Evolutionary conservation across 331 rosid genomes (phyloP), one percentile per base, ranked within the genome.

Genomic region (Rhamnella rubrinervis): DNA sequence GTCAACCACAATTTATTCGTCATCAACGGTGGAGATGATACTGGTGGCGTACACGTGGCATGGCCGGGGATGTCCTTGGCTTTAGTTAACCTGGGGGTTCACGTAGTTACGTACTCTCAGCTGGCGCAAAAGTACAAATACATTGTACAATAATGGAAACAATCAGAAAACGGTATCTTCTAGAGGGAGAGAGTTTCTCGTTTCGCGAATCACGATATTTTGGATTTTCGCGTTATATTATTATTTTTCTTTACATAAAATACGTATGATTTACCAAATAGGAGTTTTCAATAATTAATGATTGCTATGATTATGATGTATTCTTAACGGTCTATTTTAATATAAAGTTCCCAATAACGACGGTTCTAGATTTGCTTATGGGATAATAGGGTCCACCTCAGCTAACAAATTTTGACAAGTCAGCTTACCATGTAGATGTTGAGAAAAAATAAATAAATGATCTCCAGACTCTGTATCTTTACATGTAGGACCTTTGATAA

Each of bases 281-380:
- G 75, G 82, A n/a, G 70, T 55, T 67, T 74, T 38, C 41, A 64
- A 68, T 67, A 67, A 63, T 77, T 74, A 82, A 61, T 80, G 66
- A 80, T 82, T 80, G 78, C 59, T 71, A 18, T 74, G 78, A 86
- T 81, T 77, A 23, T 76, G 73, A 78, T 77, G 70, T 13, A 71
- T 59, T 65, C 25, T 25, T 71, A 76, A 28, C n/a, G 61, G 80
- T 77, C 44, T 71, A 72, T 66, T 68, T 31, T 17, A 57, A 56
- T 14, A 65, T 51, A 53, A 72, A 75, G 80, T 56, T 63, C n/a
- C 25, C 57, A 78, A 70, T 60, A 52, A 77, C 71, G 60, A 61
- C 64, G 59, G 17, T 69, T 76, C 53, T 66, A 50, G 75, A 79
- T 67, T 72, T 55, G 56, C 58, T 76, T 75, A 73, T 66, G n/a